Base-by-base conservation (phyloP, 352 stramenopile genomes). In the Phytopythium boreale region DNA sequence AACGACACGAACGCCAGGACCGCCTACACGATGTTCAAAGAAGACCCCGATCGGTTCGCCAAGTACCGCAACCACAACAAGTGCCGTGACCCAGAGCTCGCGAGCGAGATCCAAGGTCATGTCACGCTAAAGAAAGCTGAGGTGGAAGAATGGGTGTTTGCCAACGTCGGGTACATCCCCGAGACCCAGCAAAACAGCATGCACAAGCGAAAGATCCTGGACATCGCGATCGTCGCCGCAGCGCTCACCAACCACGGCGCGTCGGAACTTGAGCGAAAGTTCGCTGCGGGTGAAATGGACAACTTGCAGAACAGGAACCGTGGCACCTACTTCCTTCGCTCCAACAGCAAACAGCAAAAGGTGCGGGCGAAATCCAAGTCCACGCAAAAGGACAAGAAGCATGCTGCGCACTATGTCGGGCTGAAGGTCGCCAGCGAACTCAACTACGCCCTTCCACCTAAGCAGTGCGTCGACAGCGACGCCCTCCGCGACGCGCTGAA, bases 351-450 rank as follows among this genome's bases (percentile, higher is more conserved):
- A 1, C 39, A 46, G 39, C 39, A 46, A 12, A 12, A 46, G 39
- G 11, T n/a, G 39, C 39, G 39, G 11, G 1, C 20, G 15, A 14
- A 46, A 12, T 46, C 39, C 39, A 46, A 46, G 39, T 46, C 39
- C 12, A 46, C 1, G 39, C 15, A 20, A 14, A 46, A 46, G 15
- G 39, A 46, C 15, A 17, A 20, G 11, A 46, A 46, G 39, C 46
- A 81, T 39, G 74, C 74, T 1, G 70, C 74, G 4, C 74, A 81
- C 51, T 81, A 81, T 59, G 71, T 81, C 34, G 74, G 74, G 41
- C 63, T 81, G 24, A 68, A 81, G 37, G 74, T 81, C 31, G 77
- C 75, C 62, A 62, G 76, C 20, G 61, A 67, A 1, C 68, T 81
- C 5, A 81, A 81, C 52, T 68, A 78, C 20, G 64, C 62, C 4